Conservation (phyloP, 1,284 basidiomycete genomes). For the Peniophora sp. region DNA sequence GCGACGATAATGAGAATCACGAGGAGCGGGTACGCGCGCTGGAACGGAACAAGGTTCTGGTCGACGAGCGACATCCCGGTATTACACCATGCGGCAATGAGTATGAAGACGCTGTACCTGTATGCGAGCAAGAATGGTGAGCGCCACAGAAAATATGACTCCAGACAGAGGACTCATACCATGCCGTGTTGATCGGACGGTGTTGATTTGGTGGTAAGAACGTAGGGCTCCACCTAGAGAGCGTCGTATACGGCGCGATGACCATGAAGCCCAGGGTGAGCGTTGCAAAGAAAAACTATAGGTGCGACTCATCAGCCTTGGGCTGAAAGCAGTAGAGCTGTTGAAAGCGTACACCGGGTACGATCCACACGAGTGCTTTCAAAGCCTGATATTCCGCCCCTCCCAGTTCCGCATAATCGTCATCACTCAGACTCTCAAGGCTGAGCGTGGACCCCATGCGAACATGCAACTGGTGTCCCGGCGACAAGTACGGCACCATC, state of each 20-base stretch:
- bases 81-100: conserved; percentile 56
- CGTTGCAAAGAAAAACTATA: conserved; percentile 34
- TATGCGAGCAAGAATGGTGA: neutral
- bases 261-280: conserved; percentile 59
- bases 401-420: conserved; percentile 87
- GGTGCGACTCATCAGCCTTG: neutral
- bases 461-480: conserved; percentile 62
- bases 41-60: conserved; percentile 50
- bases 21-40: conserved; percentile 51
- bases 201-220: conserved; percentile 24
- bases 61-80: conserved; percentile 57
- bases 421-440: conserved; percentile 73
- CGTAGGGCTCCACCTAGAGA: conserved; percentile 21
- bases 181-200: conserved; percentile 31
- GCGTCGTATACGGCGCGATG: conserved; percentile 41
- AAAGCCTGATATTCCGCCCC: conserved; percentile 91
- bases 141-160: too few species aligned
- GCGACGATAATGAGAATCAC: conserved; percentile 39
- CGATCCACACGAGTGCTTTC: conserved; percentile 63
- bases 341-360: conserved; percentile 18
- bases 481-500: conserved; percentile 78
- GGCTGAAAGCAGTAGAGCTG: neutral
- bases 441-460: conserved; percentile 71
- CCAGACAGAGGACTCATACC: conserved; percentile 18
- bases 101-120: conserved; percentile 54